Evolutionary conservation across 352 stramenopile species (phyloP).

Genomic region (Globisporangium megalacanthum): DNA sequence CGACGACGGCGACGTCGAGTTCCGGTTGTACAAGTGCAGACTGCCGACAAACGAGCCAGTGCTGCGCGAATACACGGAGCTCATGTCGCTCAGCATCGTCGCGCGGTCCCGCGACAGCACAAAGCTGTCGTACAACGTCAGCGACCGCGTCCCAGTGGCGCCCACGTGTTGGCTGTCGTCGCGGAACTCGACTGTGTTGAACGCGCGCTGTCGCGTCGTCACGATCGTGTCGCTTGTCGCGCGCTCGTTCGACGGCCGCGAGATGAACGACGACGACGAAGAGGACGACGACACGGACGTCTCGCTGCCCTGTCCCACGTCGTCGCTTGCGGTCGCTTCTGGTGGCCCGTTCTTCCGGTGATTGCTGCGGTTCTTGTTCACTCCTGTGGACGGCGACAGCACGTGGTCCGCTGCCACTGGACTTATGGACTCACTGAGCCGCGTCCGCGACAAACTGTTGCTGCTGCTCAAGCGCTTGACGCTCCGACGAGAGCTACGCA

Average conservation of each 20-base stretch:
- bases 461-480: conserved; percentile 4
- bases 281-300: conserved; percentile 18
- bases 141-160: conserved; percentile 5
- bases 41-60: conserved; percentile 16
- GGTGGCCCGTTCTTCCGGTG: neutral
- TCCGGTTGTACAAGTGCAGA: conserved; percentile 16
- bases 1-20: conserved; percentile 16
- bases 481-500: neutral
- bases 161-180: conserved; percentile 14
- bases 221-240: neutral
- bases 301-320: conserved; percentile 31
- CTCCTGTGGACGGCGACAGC: neutral
- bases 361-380: neutral
- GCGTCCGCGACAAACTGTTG: conserved; percentile 12
- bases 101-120: conserved; percentile 28
- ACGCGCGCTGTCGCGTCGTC: too few species aligned
- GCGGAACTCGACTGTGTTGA: neutral
- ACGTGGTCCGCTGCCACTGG: conserved; percentile 1
- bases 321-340: neutral
- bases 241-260: conserved; percentile 3
- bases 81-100: conserved; percentile 20
- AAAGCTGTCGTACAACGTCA: conserved; percentile 18
- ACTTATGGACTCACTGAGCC: conserved; percentile 11
- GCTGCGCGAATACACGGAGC: conserved; percentile 2
- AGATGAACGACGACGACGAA: neutral